A percentile compares a stretch with the other conserved stretches of the same genome.
These are phyloP conservation scores for Nyssa sinensis DNA, from an alignment of 148 eudicot genomes.

Conservation along the genomic window DNA sequence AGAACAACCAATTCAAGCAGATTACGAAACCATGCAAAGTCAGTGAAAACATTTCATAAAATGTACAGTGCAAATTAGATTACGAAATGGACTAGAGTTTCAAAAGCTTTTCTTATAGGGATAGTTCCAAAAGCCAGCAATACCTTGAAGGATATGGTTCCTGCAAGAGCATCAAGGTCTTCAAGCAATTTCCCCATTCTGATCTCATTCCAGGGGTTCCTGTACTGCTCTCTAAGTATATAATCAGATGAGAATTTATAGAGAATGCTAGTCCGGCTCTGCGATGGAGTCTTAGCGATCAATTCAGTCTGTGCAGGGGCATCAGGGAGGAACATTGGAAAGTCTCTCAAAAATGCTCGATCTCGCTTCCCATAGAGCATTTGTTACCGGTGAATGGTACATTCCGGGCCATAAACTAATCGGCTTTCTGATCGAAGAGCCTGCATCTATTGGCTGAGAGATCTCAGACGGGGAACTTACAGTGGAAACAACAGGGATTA, in stretches of 20 bases:
- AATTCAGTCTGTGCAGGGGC: constrained; percentile 29
- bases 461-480: constrained; percentile 19
- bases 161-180: constrained; percentile 96
- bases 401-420: constrained; percentile 85
- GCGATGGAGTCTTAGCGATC: constrained; percentile 53
- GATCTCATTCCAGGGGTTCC: constrained; percentile 88
- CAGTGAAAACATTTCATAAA: background rate
- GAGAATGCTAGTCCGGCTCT: constrained; percentile 65
- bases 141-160: constrained; percentile 88
- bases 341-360: constrained; percentile 50
- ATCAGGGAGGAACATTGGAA: constrained; percentile 16
- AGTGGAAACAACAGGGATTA: constrained; percentile 10
- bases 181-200: constrained; percentile 88
- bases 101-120: background rate
- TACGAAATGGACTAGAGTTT: background rate
- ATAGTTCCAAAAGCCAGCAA: background rate
- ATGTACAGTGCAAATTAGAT: background rate
- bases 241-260: constrained; percentile 66
- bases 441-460: constrained; percentile 57
- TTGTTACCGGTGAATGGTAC: constrained; percentile 90
- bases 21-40: background rate
- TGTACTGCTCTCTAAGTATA: constrained; percentile 78
- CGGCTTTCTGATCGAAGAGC: constrained; percentile 76
- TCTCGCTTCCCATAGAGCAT: constrained; percentile 92
- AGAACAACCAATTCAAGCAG: background rate